Percentiles rank a stretch among this genome's conserved stretches.
These are phyloP conservation scores for Coemansia sp. DNA, from an alignment of 192 early-diverging fungal genomes.

Conservation along the genomic window DNA sequence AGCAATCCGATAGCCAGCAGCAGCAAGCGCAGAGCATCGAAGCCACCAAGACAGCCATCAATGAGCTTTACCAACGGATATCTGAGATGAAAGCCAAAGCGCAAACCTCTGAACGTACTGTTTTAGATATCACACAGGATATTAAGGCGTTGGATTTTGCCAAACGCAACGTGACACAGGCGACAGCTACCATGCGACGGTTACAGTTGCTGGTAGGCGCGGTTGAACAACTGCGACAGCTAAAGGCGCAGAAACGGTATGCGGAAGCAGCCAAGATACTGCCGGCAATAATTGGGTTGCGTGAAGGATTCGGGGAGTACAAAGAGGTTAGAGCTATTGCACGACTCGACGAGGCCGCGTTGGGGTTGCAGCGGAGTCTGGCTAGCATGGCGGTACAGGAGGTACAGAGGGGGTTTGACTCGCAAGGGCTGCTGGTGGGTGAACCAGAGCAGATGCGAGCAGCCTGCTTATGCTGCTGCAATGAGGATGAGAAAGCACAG, in stretches of 20 bases:
- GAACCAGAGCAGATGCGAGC: constrained; percentile 59
- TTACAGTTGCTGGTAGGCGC: constrained; percentile 86
- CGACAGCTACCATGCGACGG: constrained; percentile 78
- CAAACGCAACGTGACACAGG: constrained; percentile 82
- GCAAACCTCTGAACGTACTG: constrained; percentile 77
- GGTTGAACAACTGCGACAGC: constrained; percentile 66
- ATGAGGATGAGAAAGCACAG: constrained; percentile 63
- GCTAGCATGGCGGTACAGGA: constrained; percentile 65
- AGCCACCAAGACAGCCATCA: constrained; percentile 70
- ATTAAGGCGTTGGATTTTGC: constrained; percentile 93
- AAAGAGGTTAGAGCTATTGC: constrained; percentile 75
- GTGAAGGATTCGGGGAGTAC: constrained; percentile 72
- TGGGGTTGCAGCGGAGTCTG: constrained; percentile 61
- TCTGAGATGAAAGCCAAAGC: constrained; percentile 85
- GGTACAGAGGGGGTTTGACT: constrained; percentile 71
- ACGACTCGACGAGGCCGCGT: constrained; percentile 61
- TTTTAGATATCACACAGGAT: constrained; percentile 93
- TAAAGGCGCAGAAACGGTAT: constrained; percentile 71
- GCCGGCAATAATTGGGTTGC: constrained; percentile 75
- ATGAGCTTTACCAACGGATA: constrained; percentile 68
- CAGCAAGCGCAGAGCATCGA: constrained; percentile 64
- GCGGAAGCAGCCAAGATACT: constrained; percentile 75
- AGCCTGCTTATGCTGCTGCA: constrained; percentile 77
- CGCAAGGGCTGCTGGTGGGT: constrained; percentile 58
- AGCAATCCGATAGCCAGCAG: constrained; percentile 63